Base-by-base conservation (phyloP, 2,329 filamentous ascomycete genomes). In the Aspergillus unguis region DNA sequence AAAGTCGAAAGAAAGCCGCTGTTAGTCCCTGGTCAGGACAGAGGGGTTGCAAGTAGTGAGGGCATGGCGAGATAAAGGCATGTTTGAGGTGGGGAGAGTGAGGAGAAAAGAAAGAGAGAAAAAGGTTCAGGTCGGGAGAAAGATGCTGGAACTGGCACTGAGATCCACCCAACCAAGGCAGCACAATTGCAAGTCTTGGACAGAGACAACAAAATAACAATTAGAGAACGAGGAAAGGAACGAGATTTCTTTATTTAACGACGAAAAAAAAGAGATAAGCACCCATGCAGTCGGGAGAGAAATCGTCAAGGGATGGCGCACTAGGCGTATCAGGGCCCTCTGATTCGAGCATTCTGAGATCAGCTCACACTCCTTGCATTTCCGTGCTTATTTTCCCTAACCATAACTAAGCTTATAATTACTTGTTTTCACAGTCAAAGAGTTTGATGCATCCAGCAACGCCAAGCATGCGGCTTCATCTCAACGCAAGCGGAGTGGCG, bases 21-120 rank as follows among this genome's bases (percentile, higher is more conserved):
- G 47, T 46, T 46, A 54, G 52, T 42, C 47, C 38, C 46, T 41
- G 32, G 47, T 50, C 36, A 50, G 36, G 42, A 41, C 40, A 26
- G 25, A 38, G 29, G 42, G 17, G 6, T 27, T 25, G 9, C 37
- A 35, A 23, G 17, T 25, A 32, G 11, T 29, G 7, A 37, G 3
- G 6, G 37, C 35, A 46, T 54, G 42, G n/a, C 17, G 31, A 50
- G 36, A 11, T 29, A 10, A 46, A 28, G 50, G 37, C 46, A 50
- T 54, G 46, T 28, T 7, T 38, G 32, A 43, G 11, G 5, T 33
- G 44, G 32, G 9, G 33, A 33, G 17, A 17, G 17, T 17, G 17
- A 17, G 17, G 17, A 35, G 35, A 17, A 32, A 28, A 32, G 31
- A 43, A 31, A 9, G 41, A 37, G 36, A 42, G 29, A 37, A 27